Conservation (phyloP, 177 flowering plant species). For the Vitis hybrid region DNA sequence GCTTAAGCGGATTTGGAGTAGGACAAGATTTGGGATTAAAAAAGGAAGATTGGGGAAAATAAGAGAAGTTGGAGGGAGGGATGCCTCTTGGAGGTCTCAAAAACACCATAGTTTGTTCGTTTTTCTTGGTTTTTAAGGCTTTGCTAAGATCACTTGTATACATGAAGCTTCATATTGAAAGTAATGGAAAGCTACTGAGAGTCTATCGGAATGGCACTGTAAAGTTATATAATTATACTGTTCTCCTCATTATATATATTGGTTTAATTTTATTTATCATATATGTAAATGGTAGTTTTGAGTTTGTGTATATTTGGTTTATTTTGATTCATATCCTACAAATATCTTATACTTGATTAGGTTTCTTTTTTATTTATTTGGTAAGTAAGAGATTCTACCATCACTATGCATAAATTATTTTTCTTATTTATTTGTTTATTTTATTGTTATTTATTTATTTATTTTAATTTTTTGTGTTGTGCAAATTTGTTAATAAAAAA, state of each 20-base stretch:
- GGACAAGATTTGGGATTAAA: too few relatives aligned
- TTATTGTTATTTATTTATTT: too few relatives aligned
- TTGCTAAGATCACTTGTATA: not conserved
- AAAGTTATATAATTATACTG: too few relatives aligned
- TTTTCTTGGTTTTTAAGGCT: not conserved
- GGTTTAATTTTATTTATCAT: not conserved
- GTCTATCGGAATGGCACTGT: not conserved
- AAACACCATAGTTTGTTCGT: too few relatives aligned
- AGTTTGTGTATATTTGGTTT: not conserved
- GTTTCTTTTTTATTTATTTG: not conserved
- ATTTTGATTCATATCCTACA: too few relatives aligned
- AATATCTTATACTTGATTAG: not conserved
- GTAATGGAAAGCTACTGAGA: not conserved
- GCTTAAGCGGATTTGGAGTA: too few relatives aligned
- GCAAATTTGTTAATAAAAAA: too few relatives aligned
- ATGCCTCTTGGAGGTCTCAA: too few relatives aligned
- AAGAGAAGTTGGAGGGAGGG: too few relatives aligned
- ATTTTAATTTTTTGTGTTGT: not conserved
- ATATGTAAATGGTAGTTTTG: not conserved
- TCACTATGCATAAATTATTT: not conserved
- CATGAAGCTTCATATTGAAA: not conserved
- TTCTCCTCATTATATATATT: too few relatives aligned
- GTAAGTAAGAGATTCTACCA: not conserved
- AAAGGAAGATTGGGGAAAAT: too few relatives aligned
- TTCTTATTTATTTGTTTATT: too few relatives aligned